Percentiles rank a stretch among this genome's conserved stretches.
phyloP scores from a whole-genome alignment of 345 rosid species.

The Alliaria petiolata region DNA sequence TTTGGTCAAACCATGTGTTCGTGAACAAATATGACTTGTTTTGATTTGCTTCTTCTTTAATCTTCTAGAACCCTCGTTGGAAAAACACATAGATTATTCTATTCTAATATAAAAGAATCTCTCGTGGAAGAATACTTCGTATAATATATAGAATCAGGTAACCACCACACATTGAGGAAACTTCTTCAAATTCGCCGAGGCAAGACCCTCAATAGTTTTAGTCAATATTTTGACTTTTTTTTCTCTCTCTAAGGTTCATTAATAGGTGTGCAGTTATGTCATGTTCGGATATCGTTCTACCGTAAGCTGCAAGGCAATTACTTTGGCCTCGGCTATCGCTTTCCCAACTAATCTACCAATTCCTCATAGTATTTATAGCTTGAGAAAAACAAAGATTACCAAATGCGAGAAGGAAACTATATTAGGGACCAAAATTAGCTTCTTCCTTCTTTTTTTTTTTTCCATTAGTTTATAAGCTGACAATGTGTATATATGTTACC shows the following conservation, averaged over 20 bases:
- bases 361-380: background rate
- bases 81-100: background rate
- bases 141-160: background rate
- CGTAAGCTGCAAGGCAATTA: background rate
- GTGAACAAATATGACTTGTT: background rate
- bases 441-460: too few relatives aligned
- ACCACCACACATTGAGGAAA: background rate
- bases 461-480: constrained; percentile 2
- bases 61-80: constrained; percentile 10
- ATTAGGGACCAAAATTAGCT: constrained; percentile 16
- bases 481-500: constrained; percentile 1
- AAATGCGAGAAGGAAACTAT: background rate
- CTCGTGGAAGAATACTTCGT: constrained; percentile 2
- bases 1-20: constrained; percentile 30
- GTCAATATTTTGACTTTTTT: background rate
- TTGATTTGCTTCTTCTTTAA: constrained; percentile 13
- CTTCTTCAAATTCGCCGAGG: background rate
- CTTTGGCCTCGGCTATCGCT: background rate
- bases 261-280: too few relatives aligned
- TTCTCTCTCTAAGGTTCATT: too few relatives aligned
- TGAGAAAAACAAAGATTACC: background rate
- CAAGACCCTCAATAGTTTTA: background rate
- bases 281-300: background rate
- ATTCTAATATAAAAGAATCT: background rate
- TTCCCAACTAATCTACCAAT: background rate